A percentile compares a stretch with the other conserved stretches of the same genome.
Evolutionary conservation across 805 yeast species (phyloP).

Genomic region (Cyberlindnera sargentensis): DNA sequence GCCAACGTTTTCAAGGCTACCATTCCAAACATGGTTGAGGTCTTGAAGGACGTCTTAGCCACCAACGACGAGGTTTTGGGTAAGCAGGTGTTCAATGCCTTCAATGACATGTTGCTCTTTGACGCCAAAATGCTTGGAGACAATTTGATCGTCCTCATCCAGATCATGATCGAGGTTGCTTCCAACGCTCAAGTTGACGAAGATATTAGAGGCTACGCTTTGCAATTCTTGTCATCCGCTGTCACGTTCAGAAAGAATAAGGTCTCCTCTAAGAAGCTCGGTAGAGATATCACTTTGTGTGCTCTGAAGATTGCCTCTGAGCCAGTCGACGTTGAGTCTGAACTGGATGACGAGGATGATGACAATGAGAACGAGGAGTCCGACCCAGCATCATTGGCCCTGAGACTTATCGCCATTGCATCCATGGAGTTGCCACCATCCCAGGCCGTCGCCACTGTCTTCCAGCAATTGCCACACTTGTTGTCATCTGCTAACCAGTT

Average conservation of each 20-base stretch:
- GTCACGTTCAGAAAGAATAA: constrained; percentile 76
- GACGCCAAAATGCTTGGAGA: constrained; percentile 79
- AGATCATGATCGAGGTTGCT: constrained; percentile 71
- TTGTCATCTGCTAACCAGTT: constrained; percentile 57
- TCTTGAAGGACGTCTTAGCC: constrained; percentile 65
- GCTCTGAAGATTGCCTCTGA: constrained; percentile 77
- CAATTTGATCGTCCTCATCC: constrained; percentile 58
- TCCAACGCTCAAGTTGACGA: constrained; percentile 60
- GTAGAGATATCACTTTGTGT: constrained; percentile 67
- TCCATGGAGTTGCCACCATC: constrained; percentile 86
- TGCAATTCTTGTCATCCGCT: constrained; percentile 76
- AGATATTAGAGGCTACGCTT: constrained; percentile 75
- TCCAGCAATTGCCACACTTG: constrained; percentile 54
- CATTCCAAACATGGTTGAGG: constrained; percentile 76
- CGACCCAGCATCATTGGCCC: constrained; percentile 68
- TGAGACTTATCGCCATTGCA: constrained; percentile 71
- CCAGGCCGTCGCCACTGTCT: constrained; percentile 78
- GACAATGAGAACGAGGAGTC: constrained; percentile 93
- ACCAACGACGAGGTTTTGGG: constrained; percentile 68
- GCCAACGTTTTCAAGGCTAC: constrained; percentile 50
- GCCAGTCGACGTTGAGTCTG: constrained; percentile 71
- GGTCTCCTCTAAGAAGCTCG: constrained; percentile 72
- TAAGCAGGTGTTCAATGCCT: constrained; percentile 71
- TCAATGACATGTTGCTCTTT: constrained; percentile 69
- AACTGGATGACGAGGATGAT: constrained; percentile 72